Evolutionary conservation across 345 rosid genomes (phyloP).

Genomic region (Eucalyptus albens): DNA sequence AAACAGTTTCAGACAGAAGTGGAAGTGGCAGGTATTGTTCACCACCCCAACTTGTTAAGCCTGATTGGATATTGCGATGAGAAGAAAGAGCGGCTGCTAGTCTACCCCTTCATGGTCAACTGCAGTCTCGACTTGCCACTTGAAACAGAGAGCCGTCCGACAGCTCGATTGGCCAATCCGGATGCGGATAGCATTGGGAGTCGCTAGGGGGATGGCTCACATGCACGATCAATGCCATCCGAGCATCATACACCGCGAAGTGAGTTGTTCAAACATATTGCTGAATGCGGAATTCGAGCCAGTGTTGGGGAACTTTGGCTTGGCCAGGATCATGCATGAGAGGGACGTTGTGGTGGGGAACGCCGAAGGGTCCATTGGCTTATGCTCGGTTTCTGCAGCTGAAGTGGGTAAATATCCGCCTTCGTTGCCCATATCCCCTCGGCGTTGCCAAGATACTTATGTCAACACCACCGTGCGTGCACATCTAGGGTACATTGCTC

Average conservation of each 20-base stretch:
- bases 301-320: neutral
- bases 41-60: neutral
- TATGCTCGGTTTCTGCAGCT: neutral
- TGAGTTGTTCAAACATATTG: neutral
- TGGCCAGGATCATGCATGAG: neutral
- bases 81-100: neutral
- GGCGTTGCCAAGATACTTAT: neutral
- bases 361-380: neutral
- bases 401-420: neutral
- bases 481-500: neutral
- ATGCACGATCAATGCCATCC: neutral
- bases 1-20: neutral
- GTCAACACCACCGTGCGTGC: neutral
- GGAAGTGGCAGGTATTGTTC: neutral
- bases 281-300: neutral
- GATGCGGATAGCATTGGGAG: neutral
- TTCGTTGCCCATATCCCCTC: neutral
- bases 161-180: neutral
- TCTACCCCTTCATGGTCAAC: neutral
- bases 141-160: neutral
- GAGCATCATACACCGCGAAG: neutral
- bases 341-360: neutral
- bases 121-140: fast-evolving
- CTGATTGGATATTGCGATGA: neutral
- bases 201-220: neutral